Conservation (phyloP, 2,329 filamentous ascomycete genomes). For the Colletotrichum sp. region DNA sequence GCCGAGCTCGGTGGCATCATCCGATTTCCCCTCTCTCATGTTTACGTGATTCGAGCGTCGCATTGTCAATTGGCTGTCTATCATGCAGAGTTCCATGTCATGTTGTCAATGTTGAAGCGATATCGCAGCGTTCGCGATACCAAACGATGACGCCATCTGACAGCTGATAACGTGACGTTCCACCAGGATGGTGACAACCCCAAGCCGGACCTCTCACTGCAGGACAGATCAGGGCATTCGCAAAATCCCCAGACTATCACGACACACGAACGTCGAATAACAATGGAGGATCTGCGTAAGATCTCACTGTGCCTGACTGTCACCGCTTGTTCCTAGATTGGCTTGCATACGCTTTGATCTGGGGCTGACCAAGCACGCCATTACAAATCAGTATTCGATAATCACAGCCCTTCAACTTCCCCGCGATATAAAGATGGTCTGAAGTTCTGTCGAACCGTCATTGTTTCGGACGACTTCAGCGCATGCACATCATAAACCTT, state of each 20-base stretch:
- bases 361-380: constrained; percentile 15
- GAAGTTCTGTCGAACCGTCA: not conserved
- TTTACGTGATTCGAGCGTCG: not conserved
- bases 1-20: not conserved
- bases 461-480: not conserved
- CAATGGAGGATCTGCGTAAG: not conserved
- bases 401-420: not conserved
- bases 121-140: not conserved
- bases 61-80: not conserved
- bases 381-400: not conserved
- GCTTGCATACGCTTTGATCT: not conserved
- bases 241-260: not conserved
- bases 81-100: not conserved
- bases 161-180: constrained; percentile 10
- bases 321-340: not conserved
- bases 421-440: not conserved
- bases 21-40: not conserved
- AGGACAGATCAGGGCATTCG: not conserved
- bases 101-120: not conserved
- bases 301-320: not conserved
- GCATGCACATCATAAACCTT: not conserved
- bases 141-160: constrained; percentile 7
- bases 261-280: not conserved
- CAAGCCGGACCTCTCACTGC: not conserved
- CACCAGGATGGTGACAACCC: not conserved